Conservation (phyloP, 306 rosid species). For the Sechiopsis laciniata region DNA sequence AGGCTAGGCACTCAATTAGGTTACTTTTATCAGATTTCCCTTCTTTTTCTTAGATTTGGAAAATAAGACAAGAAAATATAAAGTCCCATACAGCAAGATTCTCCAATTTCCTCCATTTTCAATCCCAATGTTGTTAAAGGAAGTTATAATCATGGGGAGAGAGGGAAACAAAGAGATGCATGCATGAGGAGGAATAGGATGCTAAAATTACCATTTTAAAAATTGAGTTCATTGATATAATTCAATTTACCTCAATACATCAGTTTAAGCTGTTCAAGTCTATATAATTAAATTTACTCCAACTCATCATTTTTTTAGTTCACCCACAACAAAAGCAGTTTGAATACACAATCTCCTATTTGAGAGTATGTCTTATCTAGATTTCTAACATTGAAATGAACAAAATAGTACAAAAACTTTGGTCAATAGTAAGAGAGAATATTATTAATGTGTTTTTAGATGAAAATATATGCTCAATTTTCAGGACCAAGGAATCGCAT, state of each 20-base stretch:
- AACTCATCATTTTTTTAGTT: no score
- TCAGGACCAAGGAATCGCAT: constrained; percentile 8
- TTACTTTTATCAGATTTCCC: neutral
- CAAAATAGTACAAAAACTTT: no score
- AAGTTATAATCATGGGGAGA: no score
- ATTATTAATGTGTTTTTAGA: neutral
- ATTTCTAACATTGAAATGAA: no score
- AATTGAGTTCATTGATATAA: no score
- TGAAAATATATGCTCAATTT: neutral
- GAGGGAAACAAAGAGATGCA: neutral
- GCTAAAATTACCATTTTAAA: no score
- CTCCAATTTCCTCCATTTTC: constrained; percentile 4
- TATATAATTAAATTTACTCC: no score
- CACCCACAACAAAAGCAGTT: no score
- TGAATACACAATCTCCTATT: no score
- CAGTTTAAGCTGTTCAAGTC: no score
- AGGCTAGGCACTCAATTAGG: constrained; percentile 1
- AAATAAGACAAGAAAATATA: constrained; percentile 12
- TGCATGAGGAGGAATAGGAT: neutral
- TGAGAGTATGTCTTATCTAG: no score
- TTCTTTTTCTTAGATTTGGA: constrained; percentile 3
- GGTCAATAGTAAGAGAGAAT: neutral
- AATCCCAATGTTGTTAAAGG: neutral
- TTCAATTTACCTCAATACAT: no score
- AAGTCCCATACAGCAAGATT: neutral